Percentiles rank a stretch among this genome's conserved stretches.
phyloP scores from a whole-genome alignment of 1,284 basidiomycete genomes.

The Boletus sp. region DNA sequence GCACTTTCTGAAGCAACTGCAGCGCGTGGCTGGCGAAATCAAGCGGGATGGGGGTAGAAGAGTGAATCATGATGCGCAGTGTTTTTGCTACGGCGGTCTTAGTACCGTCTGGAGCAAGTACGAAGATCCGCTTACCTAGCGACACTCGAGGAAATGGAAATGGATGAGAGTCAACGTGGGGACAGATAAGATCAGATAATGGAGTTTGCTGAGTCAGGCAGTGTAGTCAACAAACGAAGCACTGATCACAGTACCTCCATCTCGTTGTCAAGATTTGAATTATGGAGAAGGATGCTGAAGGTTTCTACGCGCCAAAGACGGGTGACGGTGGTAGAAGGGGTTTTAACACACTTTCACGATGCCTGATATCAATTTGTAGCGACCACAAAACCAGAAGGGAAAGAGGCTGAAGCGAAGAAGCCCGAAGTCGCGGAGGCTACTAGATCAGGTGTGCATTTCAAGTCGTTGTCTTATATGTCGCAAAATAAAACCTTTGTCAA shows the following conservation, averaged over 20 bases:
- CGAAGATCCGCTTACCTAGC: conserved; percentile 6
- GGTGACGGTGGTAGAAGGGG: conserved; percentile 23
- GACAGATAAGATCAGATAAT: conserved; percentile 25
- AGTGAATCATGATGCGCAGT: conserved; percentile 14
- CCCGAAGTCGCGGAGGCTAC: conserved; percentile 23
- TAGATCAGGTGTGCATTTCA: conserved; percentile 22
- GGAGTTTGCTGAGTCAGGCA: conserved; percentile 26
- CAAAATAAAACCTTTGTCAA: not conserved
- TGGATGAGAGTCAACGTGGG: too few species aligned
- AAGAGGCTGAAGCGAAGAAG: conserved; percentile 24
- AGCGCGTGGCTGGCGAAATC: conserved; percentile 29
- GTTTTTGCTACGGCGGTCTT: not conserved
- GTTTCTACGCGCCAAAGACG: conserved; percentile 56
- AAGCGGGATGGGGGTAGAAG: conserved; percentile 12
- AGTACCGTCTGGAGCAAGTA: not conserved
- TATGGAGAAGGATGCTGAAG: conserved; percentile 71
- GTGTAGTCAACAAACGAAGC: not conserved
- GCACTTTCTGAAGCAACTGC: conserved; percentile 43
- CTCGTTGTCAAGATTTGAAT: conserved; percentile 12
- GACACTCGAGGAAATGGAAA: too few species aligned
- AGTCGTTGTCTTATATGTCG: not conserved
- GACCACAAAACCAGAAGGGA: conserved; percentile 23
- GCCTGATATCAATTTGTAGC: conserved; percentile 18
- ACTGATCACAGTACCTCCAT: not conserved
- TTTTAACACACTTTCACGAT: not conserved